Percentiles rank a stretch among this genome's conserved stretches.
Evolutionary conservation across 1,284 basidiomycete species (phyloP).

Genomic region (Phlebopus sp.): DNA sequence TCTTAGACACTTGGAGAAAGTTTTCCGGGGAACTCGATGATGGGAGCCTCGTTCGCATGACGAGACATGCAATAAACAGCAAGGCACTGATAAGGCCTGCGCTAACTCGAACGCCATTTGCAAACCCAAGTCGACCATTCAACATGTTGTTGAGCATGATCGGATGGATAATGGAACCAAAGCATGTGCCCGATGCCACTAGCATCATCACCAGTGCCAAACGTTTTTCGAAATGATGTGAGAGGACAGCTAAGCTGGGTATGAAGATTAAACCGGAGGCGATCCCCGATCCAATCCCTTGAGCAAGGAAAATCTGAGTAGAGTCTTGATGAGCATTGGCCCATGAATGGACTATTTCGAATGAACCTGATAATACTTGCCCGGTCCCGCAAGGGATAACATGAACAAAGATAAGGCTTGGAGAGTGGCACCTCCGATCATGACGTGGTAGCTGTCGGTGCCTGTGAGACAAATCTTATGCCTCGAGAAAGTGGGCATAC

Average conservation of each 20-base stretch:
- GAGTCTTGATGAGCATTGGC: conserved; percentile 1
- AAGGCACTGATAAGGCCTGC: conserved; percentile 30
- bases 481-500: conserved; percentile 16
- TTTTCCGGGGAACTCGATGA: conserved; percentile 16
- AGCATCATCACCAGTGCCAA: conserved; percentile 34
- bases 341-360: not conserved
- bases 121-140: conserved; percentile 27
- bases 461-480: not conserved
- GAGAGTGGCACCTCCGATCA: conserved; percentile 29
- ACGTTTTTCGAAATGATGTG: conserved; percentile 35
- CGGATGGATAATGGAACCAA: conserved; percentile 36
- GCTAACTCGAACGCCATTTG: conserved; percentile 32
- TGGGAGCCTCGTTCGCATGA: conserved; percentile 30
- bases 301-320: conserved; percentile 33
- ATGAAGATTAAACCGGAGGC: conserved; percentile 33
- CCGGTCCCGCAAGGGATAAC: conserved; percentile 35
- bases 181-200: conserved; percentile 34
- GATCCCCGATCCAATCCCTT: conserved; percentile 35
- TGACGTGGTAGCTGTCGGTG: conserved; percentile 23
- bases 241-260: conserved; percentile 33
- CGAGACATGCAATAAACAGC: conserved; percentile 26
- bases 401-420: conserved; percentile 35
- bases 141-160: conserved; percentile 44
- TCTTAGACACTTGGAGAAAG: conserved; percentile 21
- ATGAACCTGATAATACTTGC: conserved; percentile 34